Conservation (phyloP, 2,329 filamentous ascomycete species). For the Capronia coronata region DNA sequence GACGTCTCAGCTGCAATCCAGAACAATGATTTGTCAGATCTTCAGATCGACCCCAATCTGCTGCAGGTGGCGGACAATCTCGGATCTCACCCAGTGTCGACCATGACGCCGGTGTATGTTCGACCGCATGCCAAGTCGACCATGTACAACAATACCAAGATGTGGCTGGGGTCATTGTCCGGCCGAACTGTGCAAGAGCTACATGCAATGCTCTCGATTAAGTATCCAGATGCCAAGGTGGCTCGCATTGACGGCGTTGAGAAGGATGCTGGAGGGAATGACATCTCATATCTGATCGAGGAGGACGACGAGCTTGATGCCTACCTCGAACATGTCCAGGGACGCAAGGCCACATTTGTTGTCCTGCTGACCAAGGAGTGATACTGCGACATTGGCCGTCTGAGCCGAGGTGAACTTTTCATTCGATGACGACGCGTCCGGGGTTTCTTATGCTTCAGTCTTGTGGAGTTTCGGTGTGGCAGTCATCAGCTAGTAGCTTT, state of each 20-base stretch:
- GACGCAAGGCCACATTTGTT: constrained; percentile 50
- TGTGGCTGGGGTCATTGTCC: constrained; percentile 61
- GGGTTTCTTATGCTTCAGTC: too few relatives aligned
- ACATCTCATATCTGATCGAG: constrained; percentile 59
- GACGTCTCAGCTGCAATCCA: constrained; percentile 10
- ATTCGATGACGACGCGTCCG: too few relatives aligned
- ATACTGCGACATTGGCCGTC: too few relatives aligned
- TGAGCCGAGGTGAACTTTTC: not conserved
- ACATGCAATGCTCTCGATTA: constrained; percentile 53
- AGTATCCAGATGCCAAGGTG: constrained; percentile 55
- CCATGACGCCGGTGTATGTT: constrained; percentile 50
- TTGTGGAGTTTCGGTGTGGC: too few relatives aligned
- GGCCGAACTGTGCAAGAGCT: constrained; percentile 56
- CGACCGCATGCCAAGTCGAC: constrained; percentile 61
- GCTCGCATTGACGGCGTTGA: constrained; percentile 61
- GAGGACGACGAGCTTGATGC: constrained; percentile 65
- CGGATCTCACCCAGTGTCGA: constrained; percentile 32
- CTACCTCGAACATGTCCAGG: constrained; percentile 61
- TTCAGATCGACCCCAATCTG: constrained; percentile 59
- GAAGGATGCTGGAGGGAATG: constrained; percentile 47
- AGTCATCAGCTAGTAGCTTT: too few relatives aligned
- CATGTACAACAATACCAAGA: constrained; percentile 42
- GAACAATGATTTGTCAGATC: constrained; percentile 36
- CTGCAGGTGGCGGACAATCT: constrained; percentile 52
- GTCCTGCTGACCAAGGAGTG: constrained; percentile 33